phyloP scores from a whole-genome alignment of 75 land plant genomes.

The Ceratopteris richardii region DNA sequence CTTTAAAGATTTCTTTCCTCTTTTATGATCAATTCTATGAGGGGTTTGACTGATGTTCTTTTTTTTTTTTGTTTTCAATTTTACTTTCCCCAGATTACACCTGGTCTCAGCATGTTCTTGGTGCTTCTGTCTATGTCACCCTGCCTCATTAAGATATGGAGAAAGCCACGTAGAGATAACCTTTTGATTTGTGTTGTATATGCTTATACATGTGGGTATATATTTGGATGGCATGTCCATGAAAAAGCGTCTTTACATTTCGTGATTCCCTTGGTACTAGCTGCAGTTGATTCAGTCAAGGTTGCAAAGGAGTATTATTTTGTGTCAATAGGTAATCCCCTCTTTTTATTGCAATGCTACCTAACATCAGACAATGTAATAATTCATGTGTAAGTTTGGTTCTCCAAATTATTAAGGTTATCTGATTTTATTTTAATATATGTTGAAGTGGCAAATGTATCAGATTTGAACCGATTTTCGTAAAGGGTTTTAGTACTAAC shows the following conservation, averaged over 20 bases:
- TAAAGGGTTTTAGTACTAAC: too few relatives aligned
- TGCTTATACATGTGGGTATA: conserved; percentile 77
- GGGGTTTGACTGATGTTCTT: too few relatives aligned
- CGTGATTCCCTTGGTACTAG: conserved; percentile 63
- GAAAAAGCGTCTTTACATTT: conserved; percentile 96
- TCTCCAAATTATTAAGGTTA: too few relatives aligned
- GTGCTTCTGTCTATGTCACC: conserved; percentile 66
- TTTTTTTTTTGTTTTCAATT: neutral
- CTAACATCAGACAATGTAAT: too few relatives aligned
- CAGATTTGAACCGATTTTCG: too few relatives aligned
- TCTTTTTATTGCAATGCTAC: neutral
- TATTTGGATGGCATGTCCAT: conserved; percentile 99
- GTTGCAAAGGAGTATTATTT: conserved; percentile 68
- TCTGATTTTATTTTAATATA: too few relatives aligned
- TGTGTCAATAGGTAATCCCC: conserved; percentile 55
- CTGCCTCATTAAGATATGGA: conserved; percentile 65
- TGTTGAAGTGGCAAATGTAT: too few relatives aligned
- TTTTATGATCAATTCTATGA: too few relatives aligned
- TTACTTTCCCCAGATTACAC: conserved; percentile 51
- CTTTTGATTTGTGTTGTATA: conserved; percentile 68
- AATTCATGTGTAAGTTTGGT: too few relatives aligned
- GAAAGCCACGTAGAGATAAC: conserved; percentile 38
- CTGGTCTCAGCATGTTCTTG: conserved; percentile 42
- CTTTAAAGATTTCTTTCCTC: conserved; percentile 6
- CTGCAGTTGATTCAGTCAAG: conserved; percentile 43